Evolutionary conservation across 2,329 filamentous ascomycete species (phyloP), one percentile per base, ranked within the genome.

Genomic region (Chaetothyriales sp.): DNA sequence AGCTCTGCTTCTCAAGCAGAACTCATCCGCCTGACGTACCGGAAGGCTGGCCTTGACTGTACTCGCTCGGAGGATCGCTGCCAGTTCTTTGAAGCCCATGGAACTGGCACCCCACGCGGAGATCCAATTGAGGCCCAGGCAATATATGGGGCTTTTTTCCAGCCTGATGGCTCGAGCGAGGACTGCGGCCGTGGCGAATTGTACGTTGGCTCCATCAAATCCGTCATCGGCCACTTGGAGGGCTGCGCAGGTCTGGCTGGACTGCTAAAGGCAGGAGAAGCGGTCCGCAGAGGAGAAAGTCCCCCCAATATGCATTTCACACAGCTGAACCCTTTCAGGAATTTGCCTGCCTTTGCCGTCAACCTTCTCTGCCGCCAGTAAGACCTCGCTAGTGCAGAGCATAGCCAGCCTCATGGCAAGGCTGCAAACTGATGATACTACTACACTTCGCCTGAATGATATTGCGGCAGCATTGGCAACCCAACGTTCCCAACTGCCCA

Each of bases 41-140:
- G 50, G 18, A 56, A 48, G 48, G 62, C 63, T 5, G 66, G 58
- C 3, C 53, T 59, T 15, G 26, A 42, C 32, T 12, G n/a, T 6
- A 25, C 12, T 6, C 10, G 10, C 15, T 64, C 63, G 1, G 55
- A 53, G 12, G 62, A 66, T 19, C 36, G 45, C 18, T 39, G 25
- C 9, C 20, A 19, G 18, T 52, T 59, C 36, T 57, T 64, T 8
- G 62, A 65, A 39, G 57, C 62, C 6, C 63, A 65, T 36, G 65
- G 64, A 2, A 66, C 65, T 5, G 64, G 65, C 15, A 67, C 64
- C 1, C 57, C 61, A 22, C 61, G 57, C 1, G 65, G 65, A 3
- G 65, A 67, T 49, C 64, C 64, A 0, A 59, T 64, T 6, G 65
- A 67, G 25, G 19, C 1, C 46, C 28, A 1, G 2, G 26, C 12